phyloP scores from a whole-genome alignment of 2,329 filamentous ascomycete species.

The Diaporthe australafricana region DNA sequence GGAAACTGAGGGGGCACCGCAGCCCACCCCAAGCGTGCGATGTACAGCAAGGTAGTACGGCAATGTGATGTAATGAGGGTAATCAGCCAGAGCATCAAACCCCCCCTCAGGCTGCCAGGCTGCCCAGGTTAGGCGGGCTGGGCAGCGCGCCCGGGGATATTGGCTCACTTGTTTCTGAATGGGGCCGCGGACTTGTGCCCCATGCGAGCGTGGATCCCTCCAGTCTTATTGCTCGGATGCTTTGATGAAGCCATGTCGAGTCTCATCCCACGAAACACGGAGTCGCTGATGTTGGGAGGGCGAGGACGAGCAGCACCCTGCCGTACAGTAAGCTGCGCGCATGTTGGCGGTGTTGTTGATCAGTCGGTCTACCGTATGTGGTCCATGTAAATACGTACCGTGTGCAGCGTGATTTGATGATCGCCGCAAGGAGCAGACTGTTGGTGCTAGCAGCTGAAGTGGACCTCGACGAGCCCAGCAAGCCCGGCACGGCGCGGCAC shows the following conservation, averaged over 20 bases:
- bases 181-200: neutral
- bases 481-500: slow-evolving; percentile 1
- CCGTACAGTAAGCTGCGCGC: neutral
- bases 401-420: neutral
- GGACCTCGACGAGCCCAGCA: neutral
- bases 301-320: neutral
- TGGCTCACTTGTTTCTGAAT: neutral
- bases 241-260: slow-evolving; percentile 16
- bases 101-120: neutral
- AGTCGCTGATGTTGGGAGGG: neutral
- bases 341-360: neutral
- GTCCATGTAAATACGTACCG: neutral
- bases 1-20: neutral
- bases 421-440: slow-evolving; percentile 21
- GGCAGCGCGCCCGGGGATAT: neutral
- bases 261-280: slow-evolving; percentile 31
- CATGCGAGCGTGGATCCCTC: neutral
- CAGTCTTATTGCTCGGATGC: neutral
- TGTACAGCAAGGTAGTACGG: neutral
- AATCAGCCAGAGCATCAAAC: neutral
- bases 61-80: slow-evolving; percentile 25
- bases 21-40: neutral
- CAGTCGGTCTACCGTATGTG: neutral
- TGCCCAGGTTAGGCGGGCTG: neutral
- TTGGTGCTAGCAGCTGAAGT: neutral